A percentile compares a stretch with the other conserved stretches of the same genome.
phyloP scores from a whole-genome alignment of 2,329 filamentous ascomycete genomes.

The Aspergillus sp. region DNA sequence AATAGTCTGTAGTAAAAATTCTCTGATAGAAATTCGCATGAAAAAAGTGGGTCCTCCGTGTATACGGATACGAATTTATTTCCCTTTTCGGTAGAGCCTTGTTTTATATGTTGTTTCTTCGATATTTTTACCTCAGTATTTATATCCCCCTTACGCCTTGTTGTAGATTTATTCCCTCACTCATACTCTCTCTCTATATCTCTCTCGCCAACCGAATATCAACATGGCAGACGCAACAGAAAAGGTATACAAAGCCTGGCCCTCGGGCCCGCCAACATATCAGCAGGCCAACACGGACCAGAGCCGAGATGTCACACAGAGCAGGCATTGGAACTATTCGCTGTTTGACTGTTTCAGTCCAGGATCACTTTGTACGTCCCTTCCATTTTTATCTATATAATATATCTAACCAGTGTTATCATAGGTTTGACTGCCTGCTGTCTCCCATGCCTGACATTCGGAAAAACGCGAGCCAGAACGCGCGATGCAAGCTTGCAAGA shows the following conservation, averaged over 20 bases:
- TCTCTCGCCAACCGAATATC: neutral
- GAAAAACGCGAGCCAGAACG: constrained; percentile 10
- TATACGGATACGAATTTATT: constrained; percentile 5
- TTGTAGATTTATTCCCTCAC: neutral
- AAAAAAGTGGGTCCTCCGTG: neutral
- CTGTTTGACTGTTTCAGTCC: constrained; percentile 10
- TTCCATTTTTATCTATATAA: neutral
- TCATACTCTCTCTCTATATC: neutral
- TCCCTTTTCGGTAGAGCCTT: constrained; percentile 1
- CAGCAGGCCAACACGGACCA: constrained; percentile 1
- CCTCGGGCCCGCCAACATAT: constrained; percentile 4
- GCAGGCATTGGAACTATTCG: constrained; percentile 11
- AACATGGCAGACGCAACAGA: neutral
- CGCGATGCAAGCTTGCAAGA: constrained; percentile 4
- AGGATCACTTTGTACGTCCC: constrained; percentile 11
- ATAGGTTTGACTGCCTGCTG: no score
- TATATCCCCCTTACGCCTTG: neutral
- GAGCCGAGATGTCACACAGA: constrained; percentile 3
- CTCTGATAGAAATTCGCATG: no score
- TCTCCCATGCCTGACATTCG: constrained; percentile 14
- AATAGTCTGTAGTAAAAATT: no score
- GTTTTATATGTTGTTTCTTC: neutral
- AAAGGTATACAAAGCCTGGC: constrained; percentile 7
- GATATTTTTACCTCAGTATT: neutral
- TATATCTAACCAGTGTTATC: no score